phyloP scores from a whole-genome alignment of 2,329 filamentous ascomycete genomes.

The Pseudonectria foliicola region DNA sequence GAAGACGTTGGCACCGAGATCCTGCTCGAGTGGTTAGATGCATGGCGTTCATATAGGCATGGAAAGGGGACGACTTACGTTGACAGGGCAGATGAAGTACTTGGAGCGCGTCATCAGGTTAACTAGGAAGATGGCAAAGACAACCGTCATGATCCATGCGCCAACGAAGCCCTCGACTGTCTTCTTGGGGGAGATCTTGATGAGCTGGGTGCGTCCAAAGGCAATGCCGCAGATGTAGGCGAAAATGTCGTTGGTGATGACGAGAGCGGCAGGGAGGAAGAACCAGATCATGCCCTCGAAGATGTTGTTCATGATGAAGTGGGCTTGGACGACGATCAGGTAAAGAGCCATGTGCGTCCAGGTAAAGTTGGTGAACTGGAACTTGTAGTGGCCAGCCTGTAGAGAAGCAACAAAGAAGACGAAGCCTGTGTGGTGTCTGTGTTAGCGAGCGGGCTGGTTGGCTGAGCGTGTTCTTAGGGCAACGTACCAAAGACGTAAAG shows the following conservation, averaged over 20 bases:
- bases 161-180: constrained; percentile 96
- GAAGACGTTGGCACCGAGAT: constrained; percentile 88
- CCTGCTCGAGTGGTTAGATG: constrained; percentile 31
- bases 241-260: constrained; percentile 98
- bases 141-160: constrained; percentile 89
- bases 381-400: constrained; percentile 92
- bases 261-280: constrained; percentile 87
- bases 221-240: constrained; percentile 97
- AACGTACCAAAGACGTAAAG: constrained; percentile 89
- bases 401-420: constrained; percentile 96
- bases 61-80: constrained; percentile 40
- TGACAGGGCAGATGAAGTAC: constrained; percentile 98
- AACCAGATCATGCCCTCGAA: constrained; percentile 99
- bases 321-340: constrained; percentile 93
- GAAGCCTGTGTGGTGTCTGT: constrained; percentile 57
- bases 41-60: background rate
- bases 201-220: constrained; percentile 91
- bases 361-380: constrained; percentile 98
- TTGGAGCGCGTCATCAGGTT: constrained; percentile 83
- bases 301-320: constrained; percentile 99
- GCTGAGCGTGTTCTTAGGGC: background rate
- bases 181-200: constrained; percentile 98
- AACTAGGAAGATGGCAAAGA: constrained; percentile 76
- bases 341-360: constrained; percentile 99
- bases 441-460: background rate